Conservation (phyloP, 2,329 filamentous ascomycete genomes). For the Ascochyta rabiei region DNA sequence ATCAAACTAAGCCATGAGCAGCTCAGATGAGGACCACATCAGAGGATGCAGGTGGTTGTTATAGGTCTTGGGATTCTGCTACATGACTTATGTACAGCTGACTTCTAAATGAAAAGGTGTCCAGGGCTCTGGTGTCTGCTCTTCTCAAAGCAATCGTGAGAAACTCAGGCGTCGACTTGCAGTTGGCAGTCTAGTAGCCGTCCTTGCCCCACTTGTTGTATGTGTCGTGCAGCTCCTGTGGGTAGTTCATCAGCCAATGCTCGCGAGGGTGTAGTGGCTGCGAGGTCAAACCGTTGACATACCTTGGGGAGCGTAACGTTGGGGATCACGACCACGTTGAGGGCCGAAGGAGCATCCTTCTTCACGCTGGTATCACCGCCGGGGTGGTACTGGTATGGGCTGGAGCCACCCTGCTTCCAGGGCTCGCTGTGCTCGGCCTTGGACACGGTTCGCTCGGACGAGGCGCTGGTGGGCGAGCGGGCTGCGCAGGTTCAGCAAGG, state of each 20-base stretch:
- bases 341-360: constrained; percentile 89
- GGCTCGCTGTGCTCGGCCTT: constrained; percentile 83
- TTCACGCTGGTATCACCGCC: constrained; percentile 80
- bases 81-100: constrained; percentile 28
- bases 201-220: constrained; percentile 99
- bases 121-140: constrained; percentile 15
- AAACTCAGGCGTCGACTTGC: background rate
- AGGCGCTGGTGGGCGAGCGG: constrained; percentile 81
- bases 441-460: constrained; percentile 78
- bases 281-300: background rate
- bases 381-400: constrained; percentile 72
- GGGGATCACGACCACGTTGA: constrained; percentile 94
- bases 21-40: background rate
- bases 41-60: background rate
- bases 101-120: constrained; percentile 17
- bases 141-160: constrained; percentile 18
- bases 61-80: constrained; percentile 15
- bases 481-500: constrained; percentile 57
- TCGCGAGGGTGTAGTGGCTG: constrained; percentile 1
- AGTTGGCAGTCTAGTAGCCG: constrained; percentile 63
- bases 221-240: constrained; percentile 85
- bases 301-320: constrained; percentile 87
- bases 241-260: constrained; percentile 15
- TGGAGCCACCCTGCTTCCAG: constrained; percentile 73
- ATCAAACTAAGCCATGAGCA: background rate